phyloP scores from a whole-genome alignment of 768 basidiomycete genomes.

The Gautieria morchelliformis region DNA sequence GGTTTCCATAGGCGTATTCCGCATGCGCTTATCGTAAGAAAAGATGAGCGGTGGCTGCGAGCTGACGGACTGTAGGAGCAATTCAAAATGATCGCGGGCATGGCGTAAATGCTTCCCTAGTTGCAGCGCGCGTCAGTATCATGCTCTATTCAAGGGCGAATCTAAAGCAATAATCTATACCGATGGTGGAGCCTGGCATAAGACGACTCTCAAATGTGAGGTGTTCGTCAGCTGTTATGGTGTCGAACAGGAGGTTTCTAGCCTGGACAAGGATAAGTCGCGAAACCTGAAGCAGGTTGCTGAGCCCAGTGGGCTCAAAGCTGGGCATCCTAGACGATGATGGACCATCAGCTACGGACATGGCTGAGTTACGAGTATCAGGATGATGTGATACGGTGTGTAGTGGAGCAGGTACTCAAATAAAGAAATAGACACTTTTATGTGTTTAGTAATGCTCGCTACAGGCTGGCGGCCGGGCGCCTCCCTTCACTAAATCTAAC shows the following conservation, averaged over 20 bases:
- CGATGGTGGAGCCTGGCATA: conserved; percentile 83
- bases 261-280: conserved; percentile 63
- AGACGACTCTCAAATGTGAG: conserved; percentile 58
- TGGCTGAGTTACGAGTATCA: too few relatives aligned
- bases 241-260: conserved; percentile 57
- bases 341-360: too few relatives aligned
- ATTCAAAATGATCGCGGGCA: conserved; percentile 72
- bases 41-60: conserved; percentile 41
- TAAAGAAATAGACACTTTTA: too few relatives aligned
- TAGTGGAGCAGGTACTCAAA: too few relatives aligned
- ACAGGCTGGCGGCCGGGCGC: too few relatives aligned
- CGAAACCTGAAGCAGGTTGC: conserved; percentile 57
- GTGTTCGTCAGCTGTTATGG: conserved; percentile 59
- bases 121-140: not conserved
- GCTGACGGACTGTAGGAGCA: conserved; percentile 48
- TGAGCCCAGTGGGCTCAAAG: conserved; percentile 23
- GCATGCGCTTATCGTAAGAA: conserved; percentile 65
- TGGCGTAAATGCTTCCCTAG: conserved; percentile 81
- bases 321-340: too few relatives aligned
- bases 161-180: conserved; percentile 26
- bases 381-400: too few relatives aligned
- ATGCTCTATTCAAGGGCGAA: not conserved
- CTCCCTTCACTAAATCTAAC: not conserved
- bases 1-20: conserved; percentile 80
- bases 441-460: too few relatives aligned